Evolutionary conservation across 495 filamentous ascomycete species (phyloP), one percentile per base, ranked within the genome.

Genomic region (Oleoguttula mirabilis): DNA sequence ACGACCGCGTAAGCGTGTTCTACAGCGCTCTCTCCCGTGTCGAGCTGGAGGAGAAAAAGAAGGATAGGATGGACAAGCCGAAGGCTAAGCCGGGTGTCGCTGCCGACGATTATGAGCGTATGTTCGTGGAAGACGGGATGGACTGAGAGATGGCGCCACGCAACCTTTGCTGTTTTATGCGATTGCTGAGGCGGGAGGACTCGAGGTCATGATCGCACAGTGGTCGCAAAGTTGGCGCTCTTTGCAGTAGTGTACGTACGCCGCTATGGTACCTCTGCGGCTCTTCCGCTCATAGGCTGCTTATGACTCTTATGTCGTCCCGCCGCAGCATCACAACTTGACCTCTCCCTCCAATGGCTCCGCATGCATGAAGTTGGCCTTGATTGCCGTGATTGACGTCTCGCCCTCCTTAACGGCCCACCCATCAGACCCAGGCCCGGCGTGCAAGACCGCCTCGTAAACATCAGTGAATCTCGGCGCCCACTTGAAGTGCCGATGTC

Each of bases 401-500:
- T 80, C 80, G 31, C 84, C 82, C 59, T 88, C 77, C 60, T 82
- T 82, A 10, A 98, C 81, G 11, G 77, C 79, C 90, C 88, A 95
- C 25, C 90, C 90, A 68, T 98, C 90, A 60, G 88, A 92, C 17
- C 90, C 90, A 12, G 85, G 82, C 36, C 64, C 65, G 41, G 77
- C 75, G 43, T 82, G 74, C 49, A 90, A 79, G 20, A 94, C 85
- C 39, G 80, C 86, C 47, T 76, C 71, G 58, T 82, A 80, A 1
- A 98, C 82, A 65, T 94, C 87, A 15, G 71, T 65, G 60, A 94
- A 90, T 42, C 76, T 76, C 1, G 90, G 90, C 42, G 81, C 73
- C 90, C 90, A 98, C 62, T 84, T 84, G 66, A 95, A 98, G 60
- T 93, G 83, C 59, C 81, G 86, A 59, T 88, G 82, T 43, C 39